These are phyloP conservation scores for Thozetella sp. DNA, from an alignment of 495 filamentous ascomycete genomes.

Conservation along the genomic window DNA sequence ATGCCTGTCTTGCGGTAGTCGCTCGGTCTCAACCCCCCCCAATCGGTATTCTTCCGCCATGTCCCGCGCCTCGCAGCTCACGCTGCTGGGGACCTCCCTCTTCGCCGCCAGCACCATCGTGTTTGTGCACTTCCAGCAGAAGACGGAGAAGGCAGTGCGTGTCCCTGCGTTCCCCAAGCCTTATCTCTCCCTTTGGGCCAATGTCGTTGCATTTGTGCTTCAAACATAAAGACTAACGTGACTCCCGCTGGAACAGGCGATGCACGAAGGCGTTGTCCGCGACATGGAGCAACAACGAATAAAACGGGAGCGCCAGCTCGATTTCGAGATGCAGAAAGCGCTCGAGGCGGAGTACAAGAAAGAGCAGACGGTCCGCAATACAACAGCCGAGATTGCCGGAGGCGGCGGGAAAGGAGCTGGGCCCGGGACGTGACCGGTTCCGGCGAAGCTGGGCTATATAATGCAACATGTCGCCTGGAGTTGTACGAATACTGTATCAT, in stretches of 20 bases:
- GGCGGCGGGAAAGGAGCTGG: not conserved
- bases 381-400: constrained; percentile 21
- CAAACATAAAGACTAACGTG: not conserved
- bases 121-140: constrained; percentile 88
- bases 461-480: not conserved
- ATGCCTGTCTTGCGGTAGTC: too few relatives aligned
- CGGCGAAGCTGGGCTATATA: not conserved
- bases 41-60: constrained; percentile 44
- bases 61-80: constrained; percentile 88
- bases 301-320: constrained; percentile 84
- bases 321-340: constrained; percentile 87
- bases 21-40: too few relatives aligned
- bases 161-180: constrained; percentile 7
- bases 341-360: constrained; percentile 91
- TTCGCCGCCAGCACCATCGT: constrained; percentile 76
- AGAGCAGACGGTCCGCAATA: constrained; percentile 63
- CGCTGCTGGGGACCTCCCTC: constrained; percentile 74
- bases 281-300: constrained; percentile 93
- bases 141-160: constrained; percentile 80
- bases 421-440: constrained; percentile 6
- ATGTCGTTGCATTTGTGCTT: not conserved
- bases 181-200: not conserved
- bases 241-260: constrained; percentile 60
- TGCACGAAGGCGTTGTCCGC: constrained; percentile 93
- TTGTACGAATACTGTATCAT: constrained; percentile 1